A percentile compares a stretch with the other conserved stretches of the same genome.
Evolutionary conservation across 2,329 filamentous ascomycete genomes (phyloP).

Genomic region (Dactylellina drechsleri): DNA sequence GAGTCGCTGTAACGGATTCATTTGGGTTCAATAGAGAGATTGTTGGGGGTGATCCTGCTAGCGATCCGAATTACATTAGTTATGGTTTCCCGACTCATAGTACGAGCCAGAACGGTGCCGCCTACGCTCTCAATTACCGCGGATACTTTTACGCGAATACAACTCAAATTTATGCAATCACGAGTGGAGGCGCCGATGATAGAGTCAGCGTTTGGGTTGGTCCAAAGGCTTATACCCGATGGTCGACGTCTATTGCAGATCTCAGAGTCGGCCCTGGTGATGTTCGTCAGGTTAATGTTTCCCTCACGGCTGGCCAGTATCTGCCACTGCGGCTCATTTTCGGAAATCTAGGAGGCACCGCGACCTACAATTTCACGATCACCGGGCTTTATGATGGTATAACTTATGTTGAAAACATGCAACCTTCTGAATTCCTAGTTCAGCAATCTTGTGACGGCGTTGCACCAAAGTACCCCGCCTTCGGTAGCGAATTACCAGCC

Average conservation of each 20-base stretch:
- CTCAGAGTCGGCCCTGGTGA: background rate
- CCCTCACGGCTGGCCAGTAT: background rate
- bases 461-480: background rate
- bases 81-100: conserved; percentile 1
- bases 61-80: background rate
- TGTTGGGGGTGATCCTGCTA: background rate
- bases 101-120: background rate
- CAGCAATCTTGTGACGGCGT: conserved; percentile 3
- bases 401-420: conserved; percentile 4
- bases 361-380: conserved; percentile 12
- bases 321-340: conserved; percentile 6
- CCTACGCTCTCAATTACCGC: conserved; percentile 14
- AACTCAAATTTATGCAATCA: background rate
- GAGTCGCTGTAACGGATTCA: background rate
- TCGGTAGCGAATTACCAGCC: background rate
- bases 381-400: conserved; percentile 1
- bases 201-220: conserved; percentile 10
- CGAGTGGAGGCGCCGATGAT: conserved; percentile 1
- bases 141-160: conserved; percentile 19
- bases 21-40: background rate
- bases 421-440: background rate
- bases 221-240: conserved; percentile 1
- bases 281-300: too few species aligned
- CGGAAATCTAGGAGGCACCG: conserved; percentile 3
- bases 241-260: background rate